Evolutionary conservation across 2,329 filamentous ascomycete species (phyloP).

Genomic region (Arthrobotrys megalospora): DNA sequence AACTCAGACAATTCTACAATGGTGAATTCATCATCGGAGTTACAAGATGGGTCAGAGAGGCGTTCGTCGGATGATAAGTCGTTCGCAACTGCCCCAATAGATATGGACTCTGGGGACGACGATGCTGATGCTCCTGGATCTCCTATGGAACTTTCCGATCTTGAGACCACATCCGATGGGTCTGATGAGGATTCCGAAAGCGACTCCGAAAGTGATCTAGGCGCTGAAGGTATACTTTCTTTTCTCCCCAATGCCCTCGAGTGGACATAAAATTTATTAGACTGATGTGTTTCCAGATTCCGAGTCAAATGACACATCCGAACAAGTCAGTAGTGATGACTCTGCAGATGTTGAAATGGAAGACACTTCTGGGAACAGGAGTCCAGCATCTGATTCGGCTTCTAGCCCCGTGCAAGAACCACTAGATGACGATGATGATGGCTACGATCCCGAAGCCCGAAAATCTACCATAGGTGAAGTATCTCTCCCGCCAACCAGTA

Average conservation of each 20-base stretch:
- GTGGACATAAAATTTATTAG: slow-evolving; percentile 10
- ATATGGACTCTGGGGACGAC: slow-evolving; percentile 18
- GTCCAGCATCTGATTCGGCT: slow-evolving; percentile 17
- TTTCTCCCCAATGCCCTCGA: neutral
- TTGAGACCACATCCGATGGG: slow-evolving; percentile 14
- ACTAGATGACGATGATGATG: slow-evolving; percentile 24
- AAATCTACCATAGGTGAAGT: slow-evolving; percentile 50
- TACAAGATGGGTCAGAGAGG: slow-evolving; percentile 1
- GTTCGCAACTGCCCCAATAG: slow-evolving; percentile 29
- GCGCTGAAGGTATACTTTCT: slow-evolving; percentile 31
- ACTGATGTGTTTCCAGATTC: slow-evolving; percentile 37
- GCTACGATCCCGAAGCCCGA: slow-evolving; percentile 42
- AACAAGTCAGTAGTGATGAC: slow-evolving; percentile 35
- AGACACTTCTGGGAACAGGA: slow-evolving; percentile 11
- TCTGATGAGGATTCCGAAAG: slow-evolving; percentile 18
- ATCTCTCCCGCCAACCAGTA: slow-evolving; percentile 34
- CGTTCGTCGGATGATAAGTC: slow-evolving; percentile 35
- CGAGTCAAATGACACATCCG: slow-evolving; percentile 24
- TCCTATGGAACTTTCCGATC: slow-evolving; percentile 52
- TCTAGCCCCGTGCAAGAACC: slow-evolving; percentile 38
- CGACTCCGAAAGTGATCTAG: slow-evolving; percentile 1
- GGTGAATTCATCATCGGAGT: neutral
- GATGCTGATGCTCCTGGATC: slow-evolving; percentile 34
- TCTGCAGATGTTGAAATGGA: slow-evolving; percentile 51
- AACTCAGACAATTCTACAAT: neutral